Base-by-base conservation (phyloP, 1,284 basidiomycete genomes). In the Pseudozyma tsukubaensis region DNA sequence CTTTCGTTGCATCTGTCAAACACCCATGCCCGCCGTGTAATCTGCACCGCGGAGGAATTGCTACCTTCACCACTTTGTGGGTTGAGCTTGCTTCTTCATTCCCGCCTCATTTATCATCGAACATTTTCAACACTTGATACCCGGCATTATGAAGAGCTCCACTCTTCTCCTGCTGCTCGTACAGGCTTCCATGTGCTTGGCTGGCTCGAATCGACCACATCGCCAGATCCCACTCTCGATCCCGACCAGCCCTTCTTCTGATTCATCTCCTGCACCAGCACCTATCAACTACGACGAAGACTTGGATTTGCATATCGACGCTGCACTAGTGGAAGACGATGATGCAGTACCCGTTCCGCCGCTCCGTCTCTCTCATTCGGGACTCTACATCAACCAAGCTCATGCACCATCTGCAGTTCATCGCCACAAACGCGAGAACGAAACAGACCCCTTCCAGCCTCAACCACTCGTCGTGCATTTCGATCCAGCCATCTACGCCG, bases 371-470 rank as follows among this genome's bases (percentile, higher is more conserved):
- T 76, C 74, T 2, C 75, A 77, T 34, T 47, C 64, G 11, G 75
- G 75, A 1, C 75, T 77, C 10, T 77, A 74, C 63, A 68, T 77
- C 67, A 77, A 77, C 39, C 66, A 68, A 35, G 59, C 75, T 2
- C 64, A 71, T 24, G 32, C 59, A 10, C 71, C 72, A 0, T 57
- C 55, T 2, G 13, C 32, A 16, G 39, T 67, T 18, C 69, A 69
- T 39, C 60, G 60, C 4, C 69, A 65, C 1, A 54, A 67, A 19
- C 69, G 60, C 19, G 19, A 32, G 24, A 66, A 72, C 44, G 50
- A 55, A 21, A 60, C 67, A 9, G 60, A 71, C n/a, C 45, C 59
- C 1, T 71, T 64, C 51, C 53, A 64, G 18, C 58, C 63, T 1
- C 68, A 62, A n/a, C 64, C 68, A 7, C 69, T 77, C 6, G 63